A percentile compares a stretch with the other conserved stretches of the same genome.
Evolutionary conservation across 495 filamentous ascomycete genomes (phyloP).

Genomic region (Neurospora tetrasperma): DNA sequence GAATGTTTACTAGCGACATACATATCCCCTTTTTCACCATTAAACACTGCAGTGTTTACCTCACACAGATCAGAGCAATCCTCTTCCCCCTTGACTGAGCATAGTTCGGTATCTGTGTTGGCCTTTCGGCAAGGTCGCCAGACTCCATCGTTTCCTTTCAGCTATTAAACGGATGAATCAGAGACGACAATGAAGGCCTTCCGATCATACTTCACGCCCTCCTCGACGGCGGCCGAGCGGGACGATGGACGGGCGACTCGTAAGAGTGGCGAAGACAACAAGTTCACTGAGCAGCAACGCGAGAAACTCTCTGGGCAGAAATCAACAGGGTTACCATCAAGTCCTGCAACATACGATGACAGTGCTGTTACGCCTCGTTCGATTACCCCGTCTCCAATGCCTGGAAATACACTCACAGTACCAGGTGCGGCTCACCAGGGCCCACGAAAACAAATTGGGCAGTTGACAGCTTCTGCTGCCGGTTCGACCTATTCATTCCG

Average conservation of each 20-base stretch:
- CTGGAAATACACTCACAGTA: slow-evolving; percentile 9
- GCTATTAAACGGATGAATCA: background rate
- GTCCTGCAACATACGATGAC: background rate
- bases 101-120: background rate
- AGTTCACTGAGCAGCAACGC: background rate
- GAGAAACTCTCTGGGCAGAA: background rate
- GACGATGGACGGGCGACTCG: background rate
- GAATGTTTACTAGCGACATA: background rate
- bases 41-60: background rate
- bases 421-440: slow-evolving; percentile 8
- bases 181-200: slow-evolving; percentile 17
- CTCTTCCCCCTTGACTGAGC: background rate
- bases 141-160: background rate
- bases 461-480: background rate
- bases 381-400: background rate
- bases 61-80: background rate
- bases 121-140: background rate
- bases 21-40: background rate
- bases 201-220: slow-evolving; percentile 16
- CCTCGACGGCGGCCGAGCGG: background rate
- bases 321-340: background rate
- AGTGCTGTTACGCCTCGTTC: background rate
- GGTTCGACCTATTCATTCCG: slow-evolving; percentile 7
- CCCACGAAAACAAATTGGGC: background rate
- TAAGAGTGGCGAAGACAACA: background rate